Conservation (phyloP, 768 basidiomycete species). For the Russula griseocarnosa region DNA sequence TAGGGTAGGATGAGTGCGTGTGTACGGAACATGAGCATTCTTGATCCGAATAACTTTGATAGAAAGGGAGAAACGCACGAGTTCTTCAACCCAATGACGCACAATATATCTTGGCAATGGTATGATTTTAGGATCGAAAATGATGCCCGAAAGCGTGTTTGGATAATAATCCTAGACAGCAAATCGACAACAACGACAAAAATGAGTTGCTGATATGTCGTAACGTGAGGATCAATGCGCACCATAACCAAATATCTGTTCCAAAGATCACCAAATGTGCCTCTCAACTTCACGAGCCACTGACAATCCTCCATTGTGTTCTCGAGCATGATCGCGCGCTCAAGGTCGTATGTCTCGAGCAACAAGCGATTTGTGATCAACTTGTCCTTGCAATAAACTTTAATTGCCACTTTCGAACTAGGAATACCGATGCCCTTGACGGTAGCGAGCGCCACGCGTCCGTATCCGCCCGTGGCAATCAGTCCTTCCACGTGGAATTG, state of each 20-base stretch:
- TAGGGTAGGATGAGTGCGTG: not conserved
- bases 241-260: slow-evolving; percentile 25
- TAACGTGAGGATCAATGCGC: not conserved
- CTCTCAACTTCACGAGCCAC: slow-evolving; percentile 12
- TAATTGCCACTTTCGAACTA: slow-evolving; percentile 6
- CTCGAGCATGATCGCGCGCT: slow-evolving; percentile 8
- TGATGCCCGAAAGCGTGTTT: slow-evolving; percentile 14
- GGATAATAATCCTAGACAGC: slow-evolving; percentile 22
- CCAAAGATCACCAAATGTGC: slow-evolving; percentile 15
- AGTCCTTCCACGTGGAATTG: slow-evolving; percentile 18
- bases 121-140: not conserved
- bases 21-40: not conserved
- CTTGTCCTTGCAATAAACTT: slow-evolving; percentile 13
- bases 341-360: slow-evolving; percentile 1
- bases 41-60: not conserved
- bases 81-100: slow-evolving; percentile 20
- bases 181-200: not conserved
- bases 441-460: slow-evolving; percentile 20
- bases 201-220: not conserved
- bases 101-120: not conserved
- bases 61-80: slow-evolving; percentile 1
- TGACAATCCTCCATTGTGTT: not conserved
- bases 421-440: not conserved
- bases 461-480: slow-evolving; percentile 15
- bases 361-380: not conserved